A percentile compares a stretch with the other conserved stretches of the same genome.
Evolutionary conservation across 192 early-diverging fungal species (phyloP).

Genomic region (Mortierella alpina): DNA sequence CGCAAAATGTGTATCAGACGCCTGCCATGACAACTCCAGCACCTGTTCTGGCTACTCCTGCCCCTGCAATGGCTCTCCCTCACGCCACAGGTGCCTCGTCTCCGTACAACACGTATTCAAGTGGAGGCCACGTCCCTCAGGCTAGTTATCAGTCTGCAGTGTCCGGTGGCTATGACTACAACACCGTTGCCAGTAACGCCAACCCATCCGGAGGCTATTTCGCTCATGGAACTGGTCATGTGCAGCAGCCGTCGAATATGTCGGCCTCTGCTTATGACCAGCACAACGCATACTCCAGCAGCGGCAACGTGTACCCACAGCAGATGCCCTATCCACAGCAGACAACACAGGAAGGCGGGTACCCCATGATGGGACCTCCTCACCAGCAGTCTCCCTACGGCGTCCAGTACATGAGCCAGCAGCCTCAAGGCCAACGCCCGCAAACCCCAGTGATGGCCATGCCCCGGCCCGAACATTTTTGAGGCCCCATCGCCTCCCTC

Average conservation of each 20-base stretch:
- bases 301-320: constrained; percentile 18
- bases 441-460: constrained; percentile 33
- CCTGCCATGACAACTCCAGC: constrained; percentile 22
- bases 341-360: constrained; percentile 5
- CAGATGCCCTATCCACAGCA: constrained; percentile 11
- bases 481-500: not conserved
- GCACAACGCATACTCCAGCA: constrained; percentile 19
- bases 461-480: constrained; percentile 50
- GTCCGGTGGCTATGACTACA: constrained; percentile 20
- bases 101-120: constrained; percentile 19
- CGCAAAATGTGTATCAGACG: constrained; percentile 27
- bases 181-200: not conserved
- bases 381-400: constrained; percentile 34
- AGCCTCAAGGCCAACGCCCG: not conserved
- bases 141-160: constrained; percentile 23
- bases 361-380: constrained; percentile 24
- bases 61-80: constrained; percentile 3
- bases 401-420: constrained; percentile 13
- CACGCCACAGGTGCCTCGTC: not conserved
- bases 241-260: constrained; percentile 32
- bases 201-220: not conserved
- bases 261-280: constrained; percentile 18
- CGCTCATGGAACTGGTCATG: constrained; percentile 10
- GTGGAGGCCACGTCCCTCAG: constrained; percentile 21
- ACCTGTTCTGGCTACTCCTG: constrained; percentile 11